Conservation (phyloP, 495 filamentous ascomycete species). For the Aspergillus ellipticus region DNA sequence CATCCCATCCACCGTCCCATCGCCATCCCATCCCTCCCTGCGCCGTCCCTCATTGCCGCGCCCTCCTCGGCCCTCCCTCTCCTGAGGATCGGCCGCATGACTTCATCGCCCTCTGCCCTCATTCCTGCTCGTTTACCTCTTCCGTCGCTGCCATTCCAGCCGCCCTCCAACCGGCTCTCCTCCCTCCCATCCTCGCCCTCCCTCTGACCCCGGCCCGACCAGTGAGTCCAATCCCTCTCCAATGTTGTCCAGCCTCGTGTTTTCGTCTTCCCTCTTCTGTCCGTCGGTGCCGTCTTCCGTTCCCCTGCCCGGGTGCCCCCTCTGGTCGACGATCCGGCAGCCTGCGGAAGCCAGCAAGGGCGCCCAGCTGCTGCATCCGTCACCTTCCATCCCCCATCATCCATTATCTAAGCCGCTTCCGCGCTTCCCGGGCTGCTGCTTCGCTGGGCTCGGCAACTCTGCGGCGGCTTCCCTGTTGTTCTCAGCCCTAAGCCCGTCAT, state of each 20-base stretch:
- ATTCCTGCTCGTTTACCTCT: background rate
- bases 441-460: constrained; percentile 24
- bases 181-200: background rate
- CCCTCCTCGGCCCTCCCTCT: no score
- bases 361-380: constrained; percentile 21
- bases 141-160: background rate
- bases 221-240: constrained; percentile 8
- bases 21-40: background rate
- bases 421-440: constrained; percentile 17
- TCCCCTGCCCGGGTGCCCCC: constrained; percentile 2
- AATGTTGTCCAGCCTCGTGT: no score
- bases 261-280: constrained; percentile 1
- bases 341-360: constrained; percentile 19
- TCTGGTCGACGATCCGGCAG: constrained; percentile 15
- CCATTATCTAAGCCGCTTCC: constrained; percentile 26
- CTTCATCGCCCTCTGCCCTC: background rate
- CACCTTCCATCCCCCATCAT: constrained; percentile 13
- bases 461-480: background rate
- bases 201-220: background rate
- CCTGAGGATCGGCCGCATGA: background rate
- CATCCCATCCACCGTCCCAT: background rate
- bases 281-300: background rate
- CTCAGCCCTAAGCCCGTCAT: constrained; percentile 2
- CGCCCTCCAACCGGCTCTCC: background rate
- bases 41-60: background rate